A percentile compares a stretch with the other conserved stretches of the same genome.
phyloP scores from a whole-genome alignment of 306 rosid species.

The Myrica gale region DNA sequence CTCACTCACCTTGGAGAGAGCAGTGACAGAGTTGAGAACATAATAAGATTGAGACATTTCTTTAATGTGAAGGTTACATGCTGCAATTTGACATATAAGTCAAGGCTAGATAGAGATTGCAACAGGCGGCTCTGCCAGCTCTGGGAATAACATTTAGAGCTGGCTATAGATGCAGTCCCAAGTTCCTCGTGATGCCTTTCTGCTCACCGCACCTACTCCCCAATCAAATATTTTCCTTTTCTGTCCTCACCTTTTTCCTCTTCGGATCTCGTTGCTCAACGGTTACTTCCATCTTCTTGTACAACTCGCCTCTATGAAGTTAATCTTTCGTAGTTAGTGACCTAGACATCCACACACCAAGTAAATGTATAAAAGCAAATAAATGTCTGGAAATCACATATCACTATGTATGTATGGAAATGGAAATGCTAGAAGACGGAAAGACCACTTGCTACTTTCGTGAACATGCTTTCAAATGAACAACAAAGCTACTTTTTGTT shows the following conservation, averaged over 20 bases:
- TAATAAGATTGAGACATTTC: constrained; percentile 1
- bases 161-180: constrained; percentile 14
- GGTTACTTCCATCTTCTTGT: constrained; percentile 6
- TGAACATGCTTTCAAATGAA: neutral
- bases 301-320: too few species aligned
- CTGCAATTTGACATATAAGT: neutral
- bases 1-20: neutral
- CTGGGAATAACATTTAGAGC: constrained; percentile 13
- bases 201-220: constrained; percentile 40
- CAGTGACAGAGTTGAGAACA: neutral
- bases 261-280: neutral
- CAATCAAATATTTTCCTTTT: constrained; percentile 30
- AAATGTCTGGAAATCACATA: too few species aligned
- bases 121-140: neutral
- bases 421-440: too few species aligned
- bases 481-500: too few species aligned
- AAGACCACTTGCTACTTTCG: too few species aligned
- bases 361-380: too few species aligned
- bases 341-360: too few species aligned
- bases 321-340: too few species aligned
- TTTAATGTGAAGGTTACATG: neutral
- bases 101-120: neutral
- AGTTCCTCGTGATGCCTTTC: constrained; percentile 49
- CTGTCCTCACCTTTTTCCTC: neutral
- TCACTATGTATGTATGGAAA: too few species aligned